Base-by-base conservation (phyloP, 352 stramenopile genomes). In the Globisporangium splendens region DNA sequence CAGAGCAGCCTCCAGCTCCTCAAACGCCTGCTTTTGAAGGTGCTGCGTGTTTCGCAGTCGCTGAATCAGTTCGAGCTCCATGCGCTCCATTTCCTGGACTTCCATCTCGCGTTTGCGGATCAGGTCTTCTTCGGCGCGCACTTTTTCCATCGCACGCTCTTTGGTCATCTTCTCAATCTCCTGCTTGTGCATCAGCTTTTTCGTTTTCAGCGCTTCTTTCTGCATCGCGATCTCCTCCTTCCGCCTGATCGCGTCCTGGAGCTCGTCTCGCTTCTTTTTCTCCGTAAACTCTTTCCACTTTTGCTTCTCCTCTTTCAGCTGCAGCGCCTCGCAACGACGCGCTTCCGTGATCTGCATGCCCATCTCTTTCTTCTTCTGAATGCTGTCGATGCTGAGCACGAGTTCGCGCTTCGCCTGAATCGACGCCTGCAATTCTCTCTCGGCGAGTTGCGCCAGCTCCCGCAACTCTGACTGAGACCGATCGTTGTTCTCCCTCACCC, bases 231-330 rank as follows among this genome's bases (percentile, higher is more conserved):
- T 70, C 51, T 91, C 81, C 55, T 91, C 78, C 54, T 86, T 89
- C 33, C 79, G 75, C 33, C 79, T 79, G 28, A 91, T 77, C 48
- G 76, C 79, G 17, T 91, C 81, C 28, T 74, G 62, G 48, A 82
- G 63, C 41, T 92, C 80, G 28, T 88, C 77, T 17, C 72, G 74
- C 49, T 86, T 85, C 61, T 89, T 80, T 20, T 69, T 61, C 49
- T 93, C 80, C 15, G 75, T 86, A 28, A 76, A 65, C 54, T 90
- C 68, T 21, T 85, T 83, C 80, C 84, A 93, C 11, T 70, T 72
- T 55, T 93, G 84, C 60, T 91, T 93, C 22, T 89, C 84, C 64
- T 91, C 84, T 62, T 91, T 93, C 50, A 93, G 78, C 52, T 89
- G 79, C 41, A 73, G 70, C 18, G 83, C 83, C 33, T 93, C 83